A percentile compares a stretch with the other conserved stretches of the same genome.
phyloP scores from a whole-genome alignment of 2,329 filamentous ascomycete genomes.

The Davidsoniella neocaledoniae region DNA sequence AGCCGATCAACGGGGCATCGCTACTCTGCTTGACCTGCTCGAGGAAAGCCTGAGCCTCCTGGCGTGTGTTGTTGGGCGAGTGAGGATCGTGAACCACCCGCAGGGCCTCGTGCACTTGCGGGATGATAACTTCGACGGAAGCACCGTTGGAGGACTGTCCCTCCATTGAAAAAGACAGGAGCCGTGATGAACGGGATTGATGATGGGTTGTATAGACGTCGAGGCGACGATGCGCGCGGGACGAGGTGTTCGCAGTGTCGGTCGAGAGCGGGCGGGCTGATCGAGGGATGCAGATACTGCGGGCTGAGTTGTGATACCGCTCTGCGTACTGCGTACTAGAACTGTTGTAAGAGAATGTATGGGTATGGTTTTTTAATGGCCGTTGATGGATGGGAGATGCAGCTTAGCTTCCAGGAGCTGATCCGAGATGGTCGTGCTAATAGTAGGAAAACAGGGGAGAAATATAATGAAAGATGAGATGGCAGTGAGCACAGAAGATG shows the following conservation, averaged over 20 bases:
- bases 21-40: constrained; percentile 67
- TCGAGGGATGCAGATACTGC: not conserved
- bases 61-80: constrained; percentile 64
- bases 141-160: constrained; percentile 20
- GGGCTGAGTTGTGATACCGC: not conserved
- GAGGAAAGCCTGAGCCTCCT: constrained; percentile 70
- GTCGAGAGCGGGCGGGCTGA: not conserved
- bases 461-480: no score
- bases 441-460: no score
- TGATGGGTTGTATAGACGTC: not conserved
- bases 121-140: constrained; percentile 30
- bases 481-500: no score
- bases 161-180: constrained; percentile 11
- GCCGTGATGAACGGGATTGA: not conserved
- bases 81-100: constrained; percentile 71
- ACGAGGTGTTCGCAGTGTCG: not conserved
- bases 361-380: not conserved
- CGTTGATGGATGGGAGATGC: not conserved
- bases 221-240: constrained; percentile 17
- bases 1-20: constrained; percentile 73
- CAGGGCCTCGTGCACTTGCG: constrained; percentile 67
- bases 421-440: not conserved
- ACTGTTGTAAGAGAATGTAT: not conserved
- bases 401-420: not conserved
- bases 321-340: no score